Evolutionary conservation across 139 green algal genomes (phyloP).

Genomic region (Edaphochlamys debaryana): DNA sequence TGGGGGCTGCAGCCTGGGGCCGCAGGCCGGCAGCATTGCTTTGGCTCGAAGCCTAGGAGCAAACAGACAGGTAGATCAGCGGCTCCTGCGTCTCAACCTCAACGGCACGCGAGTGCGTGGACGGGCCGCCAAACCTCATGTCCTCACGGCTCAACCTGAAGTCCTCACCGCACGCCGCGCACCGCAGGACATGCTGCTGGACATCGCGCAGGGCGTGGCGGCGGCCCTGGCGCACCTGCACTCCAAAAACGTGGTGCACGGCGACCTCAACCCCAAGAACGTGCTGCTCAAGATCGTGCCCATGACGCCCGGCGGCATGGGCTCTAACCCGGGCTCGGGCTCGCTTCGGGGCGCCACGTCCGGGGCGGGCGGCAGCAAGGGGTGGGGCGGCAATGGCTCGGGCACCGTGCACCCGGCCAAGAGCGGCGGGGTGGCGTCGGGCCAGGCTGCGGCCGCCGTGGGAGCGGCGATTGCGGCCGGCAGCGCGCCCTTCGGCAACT

Average conservation of each 20-base stretch:
- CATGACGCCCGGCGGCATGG: background rate
- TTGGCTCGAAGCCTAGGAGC: too few species aligned
- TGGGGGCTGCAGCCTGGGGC: background rate
- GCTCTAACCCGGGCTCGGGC: background rate
- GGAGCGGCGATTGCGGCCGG: too few species aligned
- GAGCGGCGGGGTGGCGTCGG: background rate
- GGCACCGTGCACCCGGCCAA: background rate
- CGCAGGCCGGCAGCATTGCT: background rate
- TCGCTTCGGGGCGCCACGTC: background rate
- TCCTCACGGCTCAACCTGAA: too few species aligned
- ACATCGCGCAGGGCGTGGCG: constrained; percentile 27
- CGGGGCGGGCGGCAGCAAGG: background rate
- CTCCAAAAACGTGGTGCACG: constrained; percentile 39
- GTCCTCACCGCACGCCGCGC: too few species aligned
- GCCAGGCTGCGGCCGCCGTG: background rate
- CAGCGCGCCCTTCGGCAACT: background rate
- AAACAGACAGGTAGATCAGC: too few species aligned
- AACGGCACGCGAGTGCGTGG: too few species aligned
- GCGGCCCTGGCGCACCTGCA: constrained; percentile 35
- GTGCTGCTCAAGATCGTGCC: constrained; percentile 29
- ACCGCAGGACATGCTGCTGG: constrained; percentile 24
- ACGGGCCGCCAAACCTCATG: too few species aligned
- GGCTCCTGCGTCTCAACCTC: too few species aligned
- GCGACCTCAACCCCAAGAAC: constrained; percentile 45
- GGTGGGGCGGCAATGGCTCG: background rate